Conservation (phyloP, 768 basidiomycete species). For the Antrodiella citrinella region DNA sequence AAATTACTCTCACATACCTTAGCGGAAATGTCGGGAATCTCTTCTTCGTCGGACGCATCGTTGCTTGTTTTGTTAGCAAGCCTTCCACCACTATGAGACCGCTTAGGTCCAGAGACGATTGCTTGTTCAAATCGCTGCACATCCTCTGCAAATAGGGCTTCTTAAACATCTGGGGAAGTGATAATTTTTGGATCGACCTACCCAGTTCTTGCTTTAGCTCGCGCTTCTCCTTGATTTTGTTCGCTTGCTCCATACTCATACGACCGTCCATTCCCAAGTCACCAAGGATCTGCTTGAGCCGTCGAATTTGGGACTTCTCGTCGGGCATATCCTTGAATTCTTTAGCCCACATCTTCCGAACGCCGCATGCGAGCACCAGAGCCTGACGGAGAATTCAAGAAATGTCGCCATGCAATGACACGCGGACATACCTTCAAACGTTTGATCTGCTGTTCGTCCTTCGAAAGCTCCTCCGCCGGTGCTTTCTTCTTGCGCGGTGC, state of each 20-base stretch:
- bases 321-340: slow-evolving; percentile 39
- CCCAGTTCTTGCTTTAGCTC: slow-evolving; percentile 76
- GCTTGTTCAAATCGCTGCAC: slow-evolving; percentile 62
- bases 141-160: slow-evolving; percentile 72
- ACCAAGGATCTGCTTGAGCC: slow-evolving; percentile 51
- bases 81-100: slow-evolving; percentile 16
- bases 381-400: no score
- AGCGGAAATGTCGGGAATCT: slow-evolving; percentile 19
- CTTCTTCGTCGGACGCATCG: slow-evolving; percentile 25
- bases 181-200: slow-evolving; percentile 36
- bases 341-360: slow-evolving; percentile 71
- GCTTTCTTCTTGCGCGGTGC: slow-evolving; percentile 25
- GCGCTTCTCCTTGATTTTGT: slow-evolving; percentile 58
- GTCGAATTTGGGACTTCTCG: slow-evolving; percentile 52
- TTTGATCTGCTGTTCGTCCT: slow-evolving; percentile 71
- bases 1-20: slow-evolving; percentile 35
- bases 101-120: slow-evolving; percentile 27
- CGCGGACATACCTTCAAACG: slow-evolving; percentile 49
- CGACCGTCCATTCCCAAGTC: slow-evolving; percentile 72
- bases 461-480: slow-evolving; percentile 25
- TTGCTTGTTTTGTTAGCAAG: slow-evolving; percentile 10
- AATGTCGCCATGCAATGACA: no score
- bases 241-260: slow-evolving; percentile 75
- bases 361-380: slow-evolving; percentile 65
- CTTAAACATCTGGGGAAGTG: not conserved